Evolutionary conservation across 108 stramenopile genomes (phyloP), one percentile per base, ranked within the genome.

Genomic region (Cyclotella kingstonii): DNA sequence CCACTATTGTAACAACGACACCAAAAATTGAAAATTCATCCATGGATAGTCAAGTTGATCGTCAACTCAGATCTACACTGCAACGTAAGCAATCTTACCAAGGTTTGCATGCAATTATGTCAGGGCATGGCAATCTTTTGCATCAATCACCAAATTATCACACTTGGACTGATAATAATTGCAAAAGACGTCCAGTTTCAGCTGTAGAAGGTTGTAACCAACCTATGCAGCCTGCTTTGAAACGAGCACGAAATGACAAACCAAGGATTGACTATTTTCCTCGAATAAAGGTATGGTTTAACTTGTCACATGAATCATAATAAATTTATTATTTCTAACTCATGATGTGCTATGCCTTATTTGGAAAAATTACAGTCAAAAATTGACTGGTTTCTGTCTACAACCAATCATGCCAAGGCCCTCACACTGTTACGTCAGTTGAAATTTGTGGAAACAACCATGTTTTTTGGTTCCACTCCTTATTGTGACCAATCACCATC

Each of bases 71-170:
- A 12, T 35, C 59, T 12, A 57, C 36, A 9, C 44, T 91, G 63
- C 86, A 91, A 58, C 54, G 90, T 22, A 91, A 91, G 65, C 82
- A 82, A 26, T 89, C 87, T 9, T 91, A 88, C 56, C 62, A 87
- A 70, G 27, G 60, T 48, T 39, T 72, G 38, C 50, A 69, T 55
- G 52, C 46, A 34, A 63, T 56, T 45, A 57, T 59, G 47, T 15
- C 9, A 12, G 60, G 63, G 4, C 50, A 49, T 33, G 47, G 38
- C 48, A 60, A 27, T 40, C 18, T n/a, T 15, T 11, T 25, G 1
- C 12, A 35, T n/a, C 23, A 48, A 41, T 69, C 63, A 9, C 60
- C 48, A 10, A 63, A 68, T 44, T 62, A 51, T 54, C 33, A 50
- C 19, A 44, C n/a, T n/a, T n/a, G 59, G 26, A 48, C 55, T 38